Base-by-base conservation (phyloP, 225 moss, liverwort and hornwort species). In the Physcomitrium patens region DNA sequence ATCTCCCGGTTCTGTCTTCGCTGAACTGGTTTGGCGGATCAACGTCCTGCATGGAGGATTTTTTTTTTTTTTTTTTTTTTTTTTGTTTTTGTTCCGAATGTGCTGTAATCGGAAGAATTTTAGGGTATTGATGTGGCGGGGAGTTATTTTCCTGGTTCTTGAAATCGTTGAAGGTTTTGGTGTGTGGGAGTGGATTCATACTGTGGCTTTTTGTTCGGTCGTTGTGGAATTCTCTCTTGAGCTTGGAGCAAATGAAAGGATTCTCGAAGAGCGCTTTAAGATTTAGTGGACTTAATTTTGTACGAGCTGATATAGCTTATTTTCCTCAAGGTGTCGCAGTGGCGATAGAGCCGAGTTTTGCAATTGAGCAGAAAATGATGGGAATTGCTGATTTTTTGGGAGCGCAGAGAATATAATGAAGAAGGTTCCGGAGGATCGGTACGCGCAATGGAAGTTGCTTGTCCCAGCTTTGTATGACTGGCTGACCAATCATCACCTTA, bases 381-480 rank as follows among this genome's bases (percentile, higher is more conserved):
- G 3, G 67, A 61, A 42, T 26, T 19, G 5, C n/a, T 58, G 4
- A 49, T 70, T 42, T 45, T 69, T 70, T 63, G 46, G 62, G 51
- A 76, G 54, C 20, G 45, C 58, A 41, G 64, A 50, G 41, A 73
- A 43, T 65, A 26, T 51, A 15, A 88, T 85, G 88, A 85, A 74
- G 73, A 81, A 70, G 65, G 70, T 67, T 20, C 50, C 59, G 47
- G 86, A 86, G 51, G 88, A 94, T 73, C 81, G 83, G 52, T 89
- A 96, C 67, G 64, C 84, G 16, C 92, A 84, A 55, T 96, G 96
- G 96, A 96, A 96, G 75, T 86, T 91, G 11, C 79, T 96, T 62
- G 91, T 96, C 65, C 96, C 96, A 44, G 81, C 90, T 55, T 83
- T 96, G 53, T 96, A 96, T 77, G 96, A 96, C 71, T 96, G 96